Base-by-base conservation (phyloP, 495 filamentous ascomycete species). In the Amniculicola lignicola region DNA sequence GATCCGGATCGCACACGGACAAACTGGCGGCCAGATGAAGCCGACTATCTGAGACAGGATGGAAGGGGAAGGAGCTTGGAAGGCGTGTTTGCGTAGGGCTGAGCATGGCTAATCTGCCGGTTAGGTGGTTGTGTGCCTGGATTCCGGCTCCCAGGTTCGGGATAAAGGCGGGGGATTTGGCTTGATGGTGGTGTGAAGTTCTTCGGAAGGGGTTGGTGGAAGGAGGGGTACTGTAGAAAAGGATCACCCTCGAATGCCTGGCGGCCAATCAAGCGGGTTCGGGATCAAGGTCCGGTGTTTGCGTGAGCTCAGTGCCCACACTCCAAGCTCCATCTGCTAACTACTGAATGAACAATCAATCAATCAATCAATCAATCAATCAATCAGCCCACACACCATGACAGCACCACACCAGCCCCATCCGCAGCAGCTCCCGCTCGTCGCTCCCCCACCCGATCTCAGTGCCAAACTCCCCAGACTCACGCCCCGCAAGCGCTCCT, bases 401-500 rank as follows among this genome's bases (percentile, higher is more conserved):
- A 28, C 47, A 16, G 47, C 35, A 40, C 47, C 16, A 28, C 47
- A 38, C 31, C 31, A 4, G 5, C 29, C 27, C 18, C 47, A 16
- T 27, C 22, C 14, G 10, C 11, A 16, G 24, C 43, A 22, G 9
- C 5, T n/a, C 19, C 31, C 21, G 3, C 36, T 28, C 37, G 22
- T 11, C 22, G 6, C 29, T 14, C 6, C 22, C 10, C 43, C 44
- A 2, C 47, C 47, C 33, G 39, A 41, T 31, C 39, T 51, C 23
- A 25, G 11, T 29, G 22, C 19, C 9, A 35, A 45, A 16, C 22
- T 59, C 31, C 57, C 57, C 15, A 60, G 50, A 18, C 58, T 61
- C 43, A 19, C 56, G 19, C 58, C 58, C 36, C 58, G 58, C 51
- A 50, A 38, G 38, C 58, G 58, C 37, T 16, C 33, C 14, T 23